Percentiles rank a stretch among this genome's conserved stretches.
These are phyloP conservation scores for Primulina tabacum DNA, from an alignment of 257 asterid species.

Conservation along the genomic window DNA sequence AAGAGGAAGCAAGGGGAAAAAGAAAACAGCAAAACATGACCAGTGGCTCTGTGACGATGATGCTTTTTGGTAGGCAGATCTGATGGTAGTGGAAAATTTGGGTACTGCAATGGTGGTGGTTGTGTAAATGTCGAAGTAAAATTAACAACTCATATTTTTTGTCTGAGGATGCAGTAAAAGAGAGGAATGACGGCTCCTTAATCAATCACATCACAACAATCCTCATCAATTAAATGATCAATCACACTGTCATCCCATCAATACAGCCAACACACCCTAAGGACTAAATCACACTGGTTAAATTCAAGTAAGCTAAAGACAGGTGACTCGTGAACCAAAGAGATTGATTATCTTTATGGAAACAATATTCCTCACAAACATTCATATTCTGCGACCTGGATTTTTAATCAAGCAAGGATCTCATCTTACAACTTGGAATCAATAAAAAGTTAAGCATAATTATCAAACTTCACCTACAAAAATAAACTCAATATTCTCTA, in stretches of 20 bases:
- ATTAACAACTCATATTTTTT: not conserved
- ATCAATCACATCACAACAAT: not conserved
- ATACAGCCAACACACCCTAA: not conserved
- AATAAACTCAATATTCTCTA: conserved; percentile 8
- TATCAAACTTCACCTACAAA: not conserved
- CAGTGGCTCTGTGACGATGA: not conserved
- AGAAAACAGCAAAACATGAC: not conserved
- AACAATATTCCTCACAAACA: not conserved
- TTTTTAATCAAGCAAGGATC: conserved; percentile 10
- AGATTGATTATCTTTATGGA: not conserved
- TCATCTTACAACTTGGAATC: conserved; percentile 3
- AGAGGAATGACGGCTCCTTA: not conserved
- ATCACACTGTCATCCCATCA: not conserved
- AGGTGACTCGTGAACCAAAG: not conserved
- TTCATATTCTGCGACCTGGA: conserved; percentile 4
- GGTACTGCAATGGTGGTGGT: not conserved
- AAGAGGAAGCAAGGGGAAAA: not conserved
- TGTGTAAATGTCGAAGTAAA: not conserved
- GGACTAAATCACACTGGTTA: not conserved
- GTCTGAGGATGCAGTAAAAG: not conserved
- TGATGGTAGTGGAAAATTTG: not conserved
- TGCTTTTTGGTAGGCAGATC: not conserved
- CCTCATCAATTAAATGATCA: not conserved
- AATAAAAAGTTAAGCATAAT: not conserved
- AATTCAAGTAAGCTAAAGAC: conserved; percentile 1